Percentiles rank a stretch among this genome's conserved stretches.
Evolutionary conservation across 768 basidiomycete species (phyloP).

Genomic region (Tricholoma saponaceum): DNA sequence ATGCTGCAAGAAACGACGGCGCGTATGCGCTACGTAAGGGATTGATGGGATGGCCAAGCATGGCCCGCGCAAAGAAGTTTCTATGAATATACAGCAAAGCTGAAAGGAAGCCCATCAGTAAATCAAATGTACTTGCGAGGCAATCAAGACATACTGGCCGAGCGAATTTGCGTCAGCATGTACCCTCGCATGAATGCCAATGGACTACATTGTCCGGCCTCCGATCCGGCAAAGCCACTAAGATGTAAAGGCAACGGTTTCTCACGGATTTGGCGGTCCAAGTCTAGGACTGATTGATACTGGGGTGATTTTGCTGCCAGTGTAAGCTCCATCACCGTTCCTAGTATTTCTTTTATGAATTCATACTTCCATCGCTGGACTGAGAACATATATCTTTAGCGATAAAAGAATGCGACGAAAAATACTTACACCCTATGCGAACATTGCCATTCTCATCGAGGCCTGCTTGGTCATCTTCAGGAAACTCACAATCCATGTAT

Average conservation of each 20-base stretch:
- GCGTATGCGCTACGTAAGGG: slow-evolving; percentile 70
- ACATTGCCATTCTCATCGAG: slow-evolving; percentile 47
- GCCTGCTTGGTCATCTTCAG: slow-evolving; percentile 45
- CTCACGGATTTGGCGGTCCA: slow-evolving; percentile 65
- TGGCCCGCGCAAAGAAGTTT: slow-evolving; percentile 68
- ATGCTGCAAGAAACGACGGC: slow-evolving; percentile 69
- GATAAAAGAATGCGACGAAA: neutral
- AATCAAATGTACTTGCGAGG: neutral
- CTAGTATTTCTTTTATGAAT: slow-evolving; percentile 50
- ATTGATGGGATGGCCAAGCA: slow-evolving; percentile 63
- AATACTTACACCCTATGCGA: slow-evolving; percentile 45
- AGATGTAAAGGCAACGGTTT: slow-evolving; percentile 52
- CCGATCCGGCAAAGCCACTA: slow-evolving; percentile 42
- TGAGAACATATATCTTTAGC: slow-evolving; percentile 15
- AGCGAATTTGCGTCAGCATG: slow-evolving; percentile 51
- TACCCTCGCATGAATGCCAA: slow-evolving; percentile 49
- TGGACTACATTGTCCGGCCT: slow-evolving; percentile 41
- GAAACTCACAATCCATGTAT: slow-evolving; percentile 60
- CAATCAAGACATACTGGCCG: slow-evolving; percentile 37
- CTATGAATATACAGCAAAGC: slow-evolving; percentile 65
- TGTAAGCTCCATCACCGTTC: slow-evolving; percentile 51
- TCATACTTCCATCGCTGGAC: slow-evolving; percentile 58
- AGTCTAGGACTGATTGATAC: slow-evolving; percentile 61
- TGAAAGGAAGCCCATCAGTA: neutral
- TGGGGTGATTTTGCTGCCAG: slow-evolving; percentile 55